Evolutionary conservation across 2,329 filamentous ascomycete species (phyloP), one percentile per base, ranked within the genome.

Genomic region (Aspergillus ochraceoroseus): DNA sequence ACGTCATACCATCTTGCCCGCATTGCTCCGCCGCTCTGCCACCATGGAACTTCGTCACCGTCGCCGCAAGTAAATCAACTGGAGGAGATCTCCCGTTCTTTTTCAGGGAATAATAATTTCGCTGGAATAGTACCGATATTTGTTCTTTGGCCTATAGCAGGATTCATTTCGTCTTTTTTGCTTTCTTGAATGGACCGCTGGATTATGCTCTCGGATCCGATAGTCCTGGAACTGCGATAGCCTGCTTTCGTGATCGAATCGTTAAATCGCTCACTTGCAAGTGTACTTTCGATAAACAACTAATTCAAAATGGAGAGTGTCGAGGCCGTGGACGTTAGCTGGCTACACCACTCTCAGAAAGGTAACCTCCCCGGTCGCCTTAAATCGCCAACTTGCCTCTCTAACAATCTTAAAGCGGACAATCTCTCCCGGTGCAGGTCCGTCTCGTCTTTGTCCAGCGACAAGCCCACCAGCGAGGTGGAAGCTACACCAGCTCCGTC

Each of bases 341-440:
- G 87, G 87, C 84, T 94, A 72, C 85, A 92, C 67, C 84, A 85
- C 61, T 79, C 83, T 54, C 80, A 82, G 49, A 88, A 85, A 83
- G 87, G 87, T 86, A 74, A 66, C 67, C 12, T 30, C 8, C 22
- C 22, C 30, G 31, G 15, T 40, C 19, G 30, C 23, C 29, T 8
- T 29, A 19, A 25, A 13, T 7, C 13, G 26, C 17, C 12, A 7
- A 11, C 5, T 25, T 20, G n/a, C n/a, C n/a, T 22, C 7, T 38
- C 39, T 45, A 41, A 48, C 27, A 7, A 23, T 18, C 22, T 17
- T 7, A 26, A 25, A 30, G 23, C 40, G 63, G 62, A 64, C 46
- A 54, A 63, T 43, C 50, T 63, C 8, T 62, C 58, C 36, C 59
- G 63, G 34, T 61, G 57, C 18, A 65, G 62, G 41, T 63, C 63